phyloP scores from a whole-genome alignment of 352 stramenopile genomes.

The Phytophthora tubulina region DNA sequence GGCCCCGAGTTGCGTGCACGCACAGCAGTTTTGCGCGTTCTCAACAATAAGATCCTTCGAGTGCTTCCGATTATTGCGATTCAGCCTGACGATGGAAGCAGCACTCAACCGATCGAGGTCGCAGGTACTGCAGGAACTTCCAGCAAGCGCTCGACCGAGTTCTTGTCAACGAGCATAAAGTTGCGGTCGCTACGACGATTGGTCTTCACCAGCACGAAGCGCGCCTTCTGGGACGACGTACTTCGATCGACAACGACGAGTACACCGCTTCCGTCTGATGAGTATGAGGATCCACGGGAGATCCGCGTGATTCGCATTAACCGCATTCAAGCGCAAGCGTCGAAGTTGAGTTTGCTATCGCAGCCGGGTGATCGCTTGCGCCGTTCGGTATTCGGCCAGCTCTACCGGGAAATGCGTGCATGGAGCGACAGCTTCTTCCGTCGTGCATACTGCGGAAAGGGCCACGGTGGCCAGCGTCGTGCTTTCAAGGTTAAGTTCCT shows the following conservation, averaged over 20 bases:
- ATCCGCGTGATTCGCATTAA: constrained; percentile 99
- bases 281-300: constrained; percentile 98
- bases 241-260: constrained; percentile 96
- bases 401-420: constrained; percentile 96
- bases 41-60: constrained; percentile 92
- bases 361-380: constrained; percentile 90
- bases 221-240: constrained; percentile 94
- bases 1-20: constrained; percentile 88
- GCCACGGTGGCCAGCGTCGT: constrained; percentile 96
- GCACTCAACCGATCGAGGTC: constrained; percentile 66
- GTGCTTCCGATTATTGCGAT: constrained; percentile 88
- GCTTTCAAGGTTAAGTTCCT: constrained; percentile 99
- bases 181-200: constrained; percentile 78
- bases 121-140: constrained; percentile 5
- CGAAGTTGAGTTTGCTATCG: constrained; percentile 88
- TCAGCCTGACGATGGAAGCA: constrained; percentile 58
- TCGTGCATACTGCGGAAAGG: constrained; percentile 97
- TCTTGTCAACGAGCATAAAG: constrained; percentile 82
- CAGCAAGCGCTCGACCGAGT: constrained; percentile 46
- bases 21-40: constrained; percentile 91
- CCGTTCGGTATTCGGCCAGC: constrained; percentile 97
- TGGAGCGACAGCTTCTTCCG: constrained; percentile 96
- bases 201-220: constrained; percentile 94
- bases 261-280: constrained; percentile 97
- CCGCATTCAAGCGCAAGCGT: constrained; percentile 93